Conservation (phyloP, 495 filamentous ascomycete species). For the Tuber calosporum region DNA sequence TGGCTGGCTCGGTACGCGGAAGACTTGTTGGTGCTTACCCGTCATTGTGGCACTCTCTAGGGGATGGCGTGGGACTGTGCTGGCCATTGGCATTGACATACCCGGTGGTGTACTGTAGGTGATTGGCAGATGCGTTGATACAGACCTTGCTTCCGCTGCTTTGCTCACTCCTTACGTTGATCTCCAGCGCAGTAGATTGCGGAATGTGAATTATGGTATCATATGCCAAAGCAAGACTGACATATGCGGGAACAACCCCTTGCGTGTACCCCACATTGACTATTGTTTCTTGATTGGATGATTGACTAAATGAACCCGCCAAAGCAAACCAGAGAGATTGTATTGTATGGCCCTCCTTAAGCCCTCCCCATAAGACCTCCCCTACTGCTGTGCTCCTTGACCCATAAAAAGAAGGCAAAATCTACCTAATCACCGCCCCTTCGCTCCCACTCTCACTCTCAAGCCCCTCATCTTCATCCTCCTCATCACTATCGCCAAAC, state of each 20-base stretch:
- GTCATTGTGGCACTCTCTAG: background rate
- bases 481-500: constrained; percentile 25
- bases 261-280: background rate
- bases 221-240: background rate
- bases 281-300: background rate
- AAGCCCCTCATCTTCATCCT: constrained; percentile 25
- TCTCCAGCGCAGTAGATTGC: background rate
- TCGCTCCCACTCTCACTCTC: constrained; percentile 1
- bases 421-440: background rate
- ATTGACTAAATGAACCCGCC: background rate
- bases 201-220: background rate
- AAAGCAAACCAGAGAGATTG: background rate
- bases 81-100: background rate
- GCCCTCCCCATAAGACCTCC: background rate
- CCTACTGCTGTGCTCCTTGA: background rate
- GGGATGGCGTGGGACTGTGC: background rate
- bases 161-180: background rate
- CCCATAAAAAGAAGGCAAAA: background rate
- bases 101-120: background rate
- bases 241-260: background rate
- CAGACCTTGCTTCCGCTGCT: background rate
- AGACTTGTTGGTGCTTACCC: background rate
- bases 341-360: background rate
- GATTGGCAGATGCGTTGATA: background rate
- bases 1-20: background rate